Evolutionary conservation across 2,329 filamentous ascomycete genomes (phyloP).

Genomic region (Cladosporium cucumerinum): DNA sequence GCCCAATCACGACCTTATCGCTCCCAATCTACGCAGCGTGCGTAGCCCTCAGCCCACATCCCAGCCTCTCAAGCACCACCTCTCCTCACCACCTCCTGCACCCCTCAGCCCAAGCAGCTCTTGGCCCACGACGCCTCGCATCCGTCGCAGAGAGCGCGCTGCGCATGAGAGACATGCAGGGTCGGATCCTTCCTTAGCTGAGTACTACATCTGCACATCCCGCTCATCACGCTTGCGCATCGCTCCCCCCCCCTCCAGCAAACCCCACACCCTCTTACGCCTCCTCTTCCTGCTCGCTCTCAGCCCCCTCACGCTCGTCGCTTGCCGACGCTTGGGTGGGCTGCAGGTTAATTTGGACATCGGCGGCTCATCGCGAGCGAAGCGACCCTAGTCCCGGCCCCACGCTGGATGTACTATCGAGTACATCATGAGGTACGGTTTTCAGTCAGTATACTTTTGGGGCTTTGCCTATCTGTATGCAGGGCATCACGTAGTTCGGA

Average conservation of each 20-base stretch:
- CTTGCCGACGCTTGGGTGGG: not conserved
- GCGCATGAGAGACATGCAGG: not conserved
- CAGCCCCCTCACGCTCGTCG: not conserved
- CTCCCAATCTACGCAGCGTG: not conserved
- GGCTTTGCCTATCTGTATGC: not conserved
- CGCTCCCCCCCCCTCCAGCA: too few species aligned
- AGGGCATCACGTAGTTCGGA: not conserved
- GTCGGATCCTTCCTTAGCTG: not conserved
- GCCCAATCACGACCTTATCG: not conserved
- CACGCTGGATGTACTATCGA: not conserved
- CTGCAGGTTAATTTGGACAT: not conserved
- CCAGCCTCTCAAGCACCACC: slow-evolving; percentile 1
- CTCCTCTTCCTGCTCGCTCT: not conserved
- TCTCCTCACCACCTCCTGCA: slow-evolving; percentile 1
- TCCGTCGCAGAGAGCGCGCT: not conserved
- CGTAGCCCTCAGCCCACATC: not conserved
- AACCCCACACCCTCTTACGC: not conserved
- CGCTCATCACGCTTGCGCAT: not conserved
- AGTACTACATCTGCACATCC: slow-evolving; percentile 2
- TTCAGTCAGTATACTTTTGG: not conserved
- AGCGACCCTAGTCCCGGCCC: not conserved
- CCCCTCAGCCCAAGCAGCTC: not conserved
- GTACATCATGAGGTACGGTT: not conserved
- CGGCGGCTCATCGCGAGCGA: not conserved
- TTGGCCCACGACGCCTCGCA: slow-evolving; percentile 1